A percentile compares a stretch with the other conserved stretches of the same genome.
Evolutionary conservation across 1,284 basidiomycete species (phyloP).

Genomic region (Anthracocystis walkeri): DNA sequence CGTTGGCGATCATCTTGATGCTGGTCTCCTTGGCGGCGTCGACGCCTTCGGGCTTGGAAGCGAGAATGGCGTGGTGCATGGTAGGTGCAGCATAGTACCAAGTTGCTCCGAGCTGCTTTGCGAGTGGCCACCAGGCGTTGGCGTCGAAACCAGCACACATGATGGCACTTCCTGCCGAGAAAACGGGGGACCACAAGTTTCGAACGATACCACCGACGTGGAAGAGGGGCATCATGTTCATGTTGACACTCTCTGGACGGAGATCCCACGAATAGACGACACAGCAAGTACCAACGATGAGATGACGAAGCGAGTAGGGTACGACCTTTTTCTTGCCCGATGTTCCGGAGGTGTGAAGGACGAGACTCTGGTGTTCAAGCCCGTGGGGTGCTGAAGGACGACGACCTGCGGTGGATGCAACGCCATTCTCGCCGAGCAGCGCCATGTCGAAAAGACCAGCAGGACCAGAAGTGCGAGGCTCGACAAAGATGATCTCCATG

Average conservation of each 20-base stretch:
- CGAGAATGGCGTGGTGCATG: conserved; percentile 69
- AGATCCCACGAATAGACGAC: conserved; percentile 68
- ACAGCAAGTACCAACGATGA: conserved; percentile 68
- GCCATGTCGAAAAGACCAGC: conserved; percentile 68
- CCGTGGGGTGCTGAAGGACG: conserved; percentile 58
- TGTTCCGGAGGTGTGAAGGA: conserved; percentile 69
- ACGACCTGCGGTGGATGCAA: conserved; percentile 45
- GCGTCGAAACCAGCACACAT: conserved; percentile 69
- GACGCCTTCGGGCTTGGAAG: conserved; percentile 63
- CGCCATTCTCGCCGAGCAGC: conserved; percentile 46
- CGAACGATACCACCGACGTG: conserved; percentile 69
- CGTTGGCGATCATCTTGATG: conserved; percentile 69
- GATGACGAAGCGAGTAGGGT: conserved; percentile 67
- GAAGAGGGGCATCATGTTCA: conserved; percentile 70
- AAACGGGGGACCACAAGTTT: conserved; percentile 67
- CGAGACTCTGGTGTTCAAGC: conserved; percentile 66
- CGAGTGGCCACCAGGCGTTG: conserved; percentile 67
- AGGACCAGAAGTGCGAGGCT: conserved; percentile 57
- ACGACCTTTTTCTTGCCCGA: conserved; percentile 70
- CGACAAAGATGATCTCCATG: conserved; percentile 68
- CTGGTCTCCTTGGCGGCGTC: conserved; percentile 58
- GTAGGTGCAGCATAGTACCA: conserved; percentile 70
- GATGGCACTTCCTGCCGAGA: conserved; percentile 68
- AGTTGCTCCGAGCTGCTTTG: conserved; percentile 66
- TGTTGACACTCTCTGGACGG: conserved; percentile 66